Conservation (phyloP, 2,329 filamentous ascomycete species). For the Scolecobasidium constrictum region DNA sequence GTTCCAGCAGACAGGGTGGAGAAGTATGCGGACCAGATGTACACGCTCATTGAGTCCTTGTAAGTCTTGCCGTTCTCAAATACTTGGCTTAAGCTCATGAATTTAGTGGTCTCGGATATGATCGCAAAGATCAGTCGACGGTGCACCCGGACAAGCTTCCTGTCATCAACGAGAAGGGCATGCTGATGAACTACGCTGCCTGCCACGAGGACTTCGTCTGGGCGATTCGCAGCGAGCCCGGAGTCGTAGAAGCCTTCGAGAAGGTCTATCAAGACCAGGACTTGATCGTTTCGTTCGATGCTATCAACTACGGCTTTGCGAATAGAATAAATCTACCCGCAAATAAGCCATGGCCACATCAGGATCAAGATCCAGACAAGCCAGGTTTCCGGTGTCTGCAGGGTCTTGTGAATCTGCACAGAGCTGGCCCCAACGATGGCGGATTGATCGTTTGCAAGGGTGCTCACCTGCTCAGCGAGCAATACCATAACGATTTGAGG, state of each 20-base stretch:
- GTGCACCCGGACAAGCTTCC: not conserved
- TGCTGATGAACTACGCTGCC: conserved; percentile 29
- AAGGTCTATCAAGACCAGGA: conserved; percentile 14
- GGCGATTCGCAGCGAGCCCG: conserved; percentile 31
- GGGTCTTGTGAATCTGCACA: conserved; percentile 33
- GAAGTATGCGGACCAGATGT: conserved; percentile 19
- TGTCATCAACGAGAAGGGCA: conserved; percentile 32
- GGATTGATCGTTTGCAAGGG: conserved; percentile 36
- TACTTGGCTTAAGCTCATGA: too few species aligned
- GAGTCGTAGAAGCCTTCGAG: conserved; percentile 29
- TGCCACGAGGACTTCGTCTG: conserved; percentile 34
- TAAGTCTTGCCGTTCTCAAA: conserved; percentile 15
- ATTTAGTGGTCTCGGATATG: not conserved
- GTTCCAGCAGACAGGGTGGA: conserved; percentile 15
- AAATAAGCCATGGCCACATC: conserved; percentile 29
- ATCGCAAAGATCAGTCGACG: not conserved
- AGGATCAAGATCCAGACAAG: conserved; percentile 30
- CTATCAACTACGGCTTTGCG: conserved; percentile 33
- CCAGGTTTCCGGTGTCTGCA: conserved; percentile 33
- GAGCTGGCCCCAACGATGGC: conserved; percentile 35
- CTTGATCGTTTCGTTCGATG: conserved; percentile 22
- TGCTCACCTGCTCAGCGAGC: conserved; percentile 28
- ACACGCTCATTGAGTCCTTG: conserved; percentile 21
- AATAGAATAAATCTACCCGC: conserved; percentile 24
- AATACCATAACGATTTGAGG: conserved; percentile 28